phyloP scores from a whole-genome alignment of 768 basidiomycete species.

The Tricholoma saponaceum region DNA sequence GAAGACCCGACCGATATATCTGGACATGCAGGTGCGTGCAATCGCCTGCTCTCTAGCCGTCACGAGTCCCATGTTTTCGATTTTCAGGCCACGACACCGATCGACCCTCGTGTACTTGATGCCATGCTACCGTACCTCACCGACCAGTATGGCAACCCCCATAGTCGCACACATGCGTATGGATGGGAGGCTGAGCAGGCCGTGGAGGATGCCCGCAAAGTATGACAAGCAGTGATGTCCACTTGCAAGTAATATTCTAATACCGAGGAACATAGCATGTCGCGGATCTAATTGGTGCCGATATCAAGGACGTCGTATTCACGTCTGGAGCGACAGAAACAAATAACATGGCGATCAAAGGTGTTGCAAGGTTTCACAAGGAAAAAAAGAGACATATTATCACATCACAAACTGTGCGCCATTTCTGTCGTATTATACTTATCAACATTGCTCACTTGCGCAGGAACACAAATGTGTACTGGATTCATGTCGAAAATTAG shows the following conservation, averaged over 20 bases:
- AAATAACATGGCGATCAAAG: conserved; percentile 98
- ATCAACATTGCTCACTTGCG: neutral
- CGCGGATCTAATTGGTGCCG: conserved; percentile 90
- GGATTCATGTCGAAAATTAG: conserved; percentile 93
- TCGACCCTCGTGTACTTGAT: conserved; percentile 95
- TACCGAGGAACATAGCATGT: conserved; percentile 53
- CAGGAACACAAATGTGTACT: conserved; percentile 99
- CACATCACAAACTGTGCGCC: conserved; percentile 82
- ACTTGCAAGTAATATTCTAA: neutral
- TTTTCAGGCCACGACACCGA: conserved; percentile 88
- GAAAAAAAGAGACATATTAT: conserved; percentile 93
- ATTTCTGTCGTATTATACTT: neutral
- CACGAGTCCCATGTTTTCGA: conserved; percentile 4
- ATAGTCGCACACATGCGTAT: conserved; percentile 97
- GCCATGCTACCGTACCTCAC: conserved; percentile 95
- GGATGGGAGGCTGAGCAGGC: conserved; percentile 98
- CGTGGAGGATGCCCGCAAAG: conserved; percentile 89
- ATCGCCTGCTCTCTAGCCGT: neutral
- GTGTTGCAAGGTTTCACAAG: conserved; percentile 92
- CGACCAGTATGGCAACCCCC: conserved; percentile 96
- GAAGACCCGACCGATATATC: conserved; percentile 87
- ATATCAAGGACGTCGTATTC: conserved; percentile 93
- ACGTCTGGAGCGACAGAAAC: conserved; percentile 98
- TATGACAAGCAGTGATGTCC: conserved; percentile 16
- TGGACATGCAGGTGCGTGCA: conserved; percentile 86